Evolutionary conservation across 306 rosid species (phyloP), one percentile per base, ranked within the genome.

Genomic region (Cucumis cinereus): DNA sequence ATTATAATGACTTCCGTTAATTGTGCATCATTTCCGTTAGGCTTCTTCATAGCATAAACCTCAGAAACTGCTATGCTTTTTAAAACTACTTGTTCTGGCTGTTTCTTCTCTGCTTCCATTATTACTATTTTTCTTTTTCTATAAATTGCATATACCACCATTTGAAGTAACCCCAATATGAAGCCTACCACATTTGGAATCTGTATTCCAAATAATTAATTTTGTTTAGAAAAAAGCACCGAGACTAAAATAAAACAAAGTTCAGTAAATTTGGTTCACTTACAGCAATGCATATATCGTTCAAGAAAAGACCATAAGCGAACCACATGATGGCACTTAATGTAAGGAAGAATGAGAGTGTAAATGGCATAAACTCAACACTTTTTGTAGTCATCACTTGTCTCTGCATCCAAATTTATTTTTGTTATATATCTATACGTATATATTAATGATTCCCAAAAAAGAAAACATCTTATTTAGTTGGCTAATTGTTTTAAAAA

Each of bases 261-360:
- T 5, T 2, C 14, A 3, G 4, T 45, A 10, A 10, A 10, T 45
- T 2, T 10, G 0, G 15, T 45, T 45, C 3, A 82, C 90, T 88
- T 78, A 93, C 93, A 30, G 94, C 96, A 59, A 93, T 71, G 84
- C 94, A 90, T 38, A 90, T 88, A 82, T 91, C 96, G 82, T 85
- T 84, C 36, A 88, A 88, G 57, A 87, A 78, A 47, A 89, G 80
- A 26, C 98, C 99, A 50, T 92, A 92, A 10, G 86, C 87, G 55
- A 95, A 92, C 99, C 98, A 95, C 87, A 85, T 83, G 4, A 85
- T 22, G 17, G 98, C 97, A 73, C 99, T 95, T 80, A 95, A 54
- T 36, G 99, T 90, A 15, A 90, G 93, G 63, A 87, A 90, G 52
- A 95, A 87, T 8, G 98, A 92, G 20, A 95, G 55, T 17, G 73